Evolutionary conservation across 495 filamentous ascomycete species (phyloP).

Genomic region (Cladorrhinum samala): DNA sequence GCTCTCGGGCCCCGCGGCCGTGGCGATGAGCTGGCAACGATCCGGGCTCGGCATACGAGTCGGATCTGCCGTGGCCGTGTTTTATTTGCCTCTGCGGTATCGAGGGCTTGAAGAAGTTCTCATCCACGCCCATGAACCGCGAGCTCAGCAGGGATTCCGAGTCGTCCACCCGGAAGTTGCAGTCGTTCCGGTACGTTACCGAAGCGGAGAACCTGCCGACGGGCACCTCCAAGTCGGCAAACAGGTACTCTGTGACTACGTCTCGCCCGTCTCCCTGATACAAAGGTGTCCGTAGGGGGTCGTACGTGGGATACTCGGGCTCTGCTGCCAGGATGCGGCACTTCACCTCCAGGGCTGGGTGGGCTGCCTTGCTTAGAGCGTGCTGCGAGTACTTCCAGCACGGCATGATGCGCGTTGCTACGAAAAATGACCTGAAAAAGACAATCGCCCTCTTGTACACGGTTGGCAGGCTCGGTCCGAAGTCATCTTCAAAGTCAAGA

Average conservation of each 20-base stretch:
- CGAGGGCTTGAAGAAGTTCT: conserved; percentile 77
- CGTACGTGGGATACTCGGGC: conserved; percentile 43
- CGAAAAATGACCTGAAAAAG: conserved; percentile 87
- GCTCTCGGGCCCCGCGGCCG: conserved; percentile 49
- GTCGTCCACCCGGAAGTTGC: conserved; percentile 86
- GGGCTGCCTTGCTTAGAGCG: conserved; percentile 57
- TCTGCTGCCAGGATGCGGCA: conserved; percentile 68
- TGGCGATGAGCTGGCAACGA: conserved; percentile 60
- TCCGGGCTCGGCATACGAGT: conserved; percentile 54
- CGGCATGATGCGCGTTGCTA: conserved; percentile 74
- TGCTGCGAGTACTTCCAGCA: conserved; percentile 78
- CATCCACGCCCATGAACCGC: conserved; percentile 81
- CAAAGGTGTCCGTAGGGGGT: conserved; percentile 66
- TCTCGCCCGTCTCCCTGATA: conserved; percentile 51
- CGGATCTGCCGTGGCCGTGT: conserved; percentile 27
- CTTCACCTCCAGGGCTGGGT: conserved; percentile 62
- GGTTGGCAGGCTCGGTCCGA: conserved; percentile 67
- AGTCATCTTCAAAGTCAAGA: conserved; percentile 49
- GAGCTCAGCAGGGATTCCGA: conserved; percentile 87
- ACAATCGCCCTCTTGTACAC: conserved; percentile 96
- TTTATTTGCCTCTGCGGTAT: conserved; percentile 33
- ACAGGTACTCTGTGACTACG: conserved; percentile 67
- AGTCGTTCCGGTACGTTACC: conserved; percentile 78
- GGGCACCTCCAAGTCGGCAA: conserved; percentile 76
- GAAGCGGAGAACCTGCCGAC: conserved; percentile 76